These are phyloP conservation scores for Pseudomonodictys pantanalensis DNA, from an alignment of 495 filamentous ascomycete genomes.

Conservation along the genomic window DNA sequence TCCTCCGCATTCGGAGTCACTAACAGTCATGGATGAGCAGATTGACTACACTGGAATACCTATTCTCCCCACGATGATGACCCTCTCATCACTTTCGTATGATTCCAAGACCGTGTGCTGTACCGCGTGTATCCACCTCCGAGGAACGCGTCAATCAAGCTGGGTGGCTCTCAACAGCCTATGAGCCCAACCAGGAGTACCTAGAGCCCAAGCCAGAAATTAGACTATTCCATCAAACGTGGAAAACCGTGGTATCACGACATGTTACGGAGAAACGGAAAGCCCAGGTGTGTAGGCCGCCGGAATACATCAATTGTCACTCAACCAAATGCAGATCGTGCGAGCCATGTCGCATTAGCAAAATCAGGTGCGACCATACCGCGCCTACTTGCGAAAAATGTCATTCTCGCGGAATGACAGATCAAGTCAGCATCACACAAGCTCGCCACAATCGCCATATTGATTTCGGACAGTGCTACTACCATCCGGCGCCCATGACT, in stretches of 20 bases:
- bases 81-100: too few species aligned
- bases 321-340: conserved; percentile 16
- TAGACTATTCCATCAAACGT: too few species aligned
- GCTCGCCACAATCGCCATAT: background rate
- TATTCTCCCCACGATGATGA: too few species aligned
- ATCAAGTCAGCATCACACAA: conserved; percentile 18
- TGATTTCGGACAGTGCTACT: conserved; percentile 24
- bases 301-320: background rate
- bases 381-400: conserved; percentile 26
- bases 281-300: conserved; percentile 19
- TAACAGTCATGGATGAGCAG: background rate
- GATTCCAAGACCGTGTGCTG: too few species aligned
- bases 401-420: conserved; percentile 20
- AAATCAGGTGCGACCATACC: conserved; percentile 26
- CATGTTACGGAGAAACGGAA: conserved; percentile 31
- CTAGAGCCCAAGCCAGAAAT: too few species aligned
- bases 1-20: conserved; percentile 3
- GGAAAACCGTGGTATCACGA: too few species aligned
- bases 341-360: conserved; percentile 26
- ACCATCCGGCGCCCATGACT: conserved; percentile 29
- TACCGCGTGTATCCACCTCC: too few species aligned
- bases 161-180: too few species aligned
- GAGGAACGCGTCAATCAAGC: too few species aligned
- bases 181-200: too few species aligned
- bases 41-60: too few species aligned